These are phyloP conservation scores for Candida labiduridarum DNA, from an alignment of 1,139 yeast species.

Conservation along the genomic window DNA sequence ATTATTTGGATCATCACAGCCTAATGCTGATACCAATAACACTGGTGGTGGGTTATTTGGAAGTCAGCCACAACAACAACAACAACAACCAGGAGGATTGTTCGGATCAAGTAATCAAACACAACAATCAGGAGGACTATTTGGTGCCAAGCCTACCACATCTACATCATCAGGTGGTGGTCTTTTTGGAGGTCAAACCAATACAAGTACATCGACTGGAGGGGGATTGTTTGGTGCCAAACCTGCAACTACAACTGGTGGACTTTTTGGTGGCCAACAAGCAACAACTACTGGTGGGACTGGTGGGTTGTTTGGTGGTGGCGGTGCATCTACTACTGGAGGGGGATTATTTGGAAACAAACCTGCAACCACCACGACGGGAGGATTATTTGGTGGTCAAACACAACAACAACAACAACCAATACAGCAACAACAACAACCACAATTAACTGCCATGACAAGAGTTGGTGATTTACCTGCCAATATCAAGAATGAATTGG, in stretches of 20 bases:
- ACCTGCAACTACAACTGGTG: conserved; percentile 16
- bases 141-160: conserved; percentile 19
- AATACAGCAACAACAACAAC: conserved; percentile 18
- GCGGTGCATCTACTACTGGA: conserved; percentile 9
- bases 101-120: conserved; percentile 19
- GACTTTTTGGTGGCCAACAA: conserved; percentile 24
- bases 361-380: conserved; percentile 8
- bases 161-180: conserved; percentile 21
- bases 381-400: conserved; percentile 23
- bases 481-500: conserved; percentile 71
- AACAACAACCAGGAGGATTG: conserved; percentile 25
- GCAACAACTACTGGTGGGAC: conserved; percentile 12
- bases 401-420: conserved; percentile 7
- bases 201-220: conserved; percentile 6
- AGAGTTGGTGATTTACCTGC: conserved; percentile 85
- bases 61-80: conserved; percentile 13
- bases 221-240: conserved; percentile 6
- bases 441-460: conserved; percentile 77
- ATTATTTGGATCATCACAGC: conserved; percentile 14
- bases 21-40: neutral
- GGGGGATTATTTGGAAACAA: conserved; percentile 23
- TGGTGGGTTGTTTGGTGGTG: conserved; percentile 23
- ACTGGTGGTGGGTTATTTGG: conserved; percentile 22
- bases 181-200: conserved; percentile 20
- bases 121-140: conserved; percentile 15